Evolutionary conservation across 2,329 filamentous ascomycete species (phyloP), one percentile per base, ranked within the genome.

Genomic region (Penicillium occitanis): DNA sequence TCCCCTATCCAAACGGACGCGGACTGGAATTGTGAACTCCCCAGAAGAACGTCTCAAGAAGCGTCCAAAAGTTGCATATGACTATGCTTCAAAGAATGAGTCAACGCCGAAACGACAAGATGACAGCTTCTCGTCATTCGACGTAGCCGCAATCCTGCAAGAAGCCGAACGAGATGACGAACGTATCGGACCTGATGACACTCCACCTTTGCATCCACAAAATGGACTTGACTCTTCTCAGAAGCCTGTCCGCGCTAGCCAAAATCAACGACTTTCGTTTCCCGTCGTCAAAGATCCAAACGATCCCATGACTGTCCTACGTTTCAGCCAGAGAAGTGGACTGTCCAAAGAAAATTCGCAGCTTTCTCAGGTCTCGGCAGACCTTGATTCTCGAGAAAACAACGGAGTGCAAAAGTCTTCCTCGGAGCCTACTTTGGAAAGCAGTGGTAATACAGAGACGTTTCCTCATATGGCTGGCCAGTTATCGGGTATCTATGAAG

Each of bases 271-370:
- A 25, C 80, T 92, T 30, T 84, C 83, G 33, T 96, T 92, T 72
- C 85, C 90, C 1, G 86, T 93, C 13, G 91, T 94, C 25, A 96
- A 96, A 77, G 87, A 94, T 70, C 85, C 89, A 0, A 84, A 88
- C 70, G 87, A 91, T 70, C 84, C 86, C 5, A 83, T 82, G 66
- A 91, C 89, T 0, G 81, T 84, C 33, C 70, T 87, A 55, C 86
- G 88, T 53, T 80, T 92, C 35, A 92, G 89, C 53, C 91, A 94
- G 75, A 82, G 83, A 57, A 86, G 83, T 64, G 79, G 76, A 61
- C 85, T 85, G 42, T 86, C 87, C 46, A 83, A 83, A 64, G 84
- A 81, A 58, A 69, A 68, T 3, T 68, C 67, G 5, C 70, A 75
- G 35, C 60, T 65, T 28, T 69, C 69, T 19, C 68, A 71, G 44